Conservation (phyloP, 2,329 filamentous ascomycete genomes). For the Fusarium longipes region DNA sequence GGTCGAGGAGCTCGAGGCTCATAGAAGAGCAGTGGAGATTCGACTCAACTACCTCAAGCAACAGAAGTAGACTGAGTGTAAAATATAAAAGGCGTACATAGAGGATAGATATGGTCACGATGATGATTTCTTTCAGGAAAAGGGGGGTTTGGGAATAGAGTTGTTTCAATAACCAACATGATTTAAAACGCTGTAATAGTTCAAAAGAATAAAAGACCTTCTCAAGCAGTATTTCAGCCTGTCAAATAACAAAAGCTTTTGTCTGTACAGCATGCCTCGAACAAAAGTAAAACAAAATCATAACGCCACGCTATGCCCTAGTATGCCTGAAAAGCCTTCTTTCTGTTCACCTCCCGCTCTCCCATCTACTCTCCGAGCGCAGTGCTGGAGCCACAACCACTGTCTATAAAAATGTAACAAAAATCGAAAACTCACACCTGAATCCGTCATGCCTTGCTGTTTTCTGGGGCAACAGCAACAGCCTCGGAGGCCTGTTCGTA, state of each 20-base stretch:
- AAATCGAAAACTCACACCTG: slow-evolving; percentile 5
- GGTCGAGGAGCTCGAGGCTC: slow-evolving; percentile 94
- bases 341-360: not conserved
- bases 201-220: slow-evolving; percentile 5
- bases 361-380: not conserved
- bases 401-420: slow-evolving; percentile 18
- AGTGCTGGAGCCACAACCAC: not conserved
- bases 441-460: slow-evolving; percentile 34
- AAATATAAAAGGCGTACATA: slow-evolving; percentile 27
- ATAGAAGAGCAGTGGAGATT: slow-evolving; percentile 89
- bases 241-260: slow-evolving; percentile 36
- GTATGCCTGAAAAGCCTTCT: slow-evolving; percentile 25
- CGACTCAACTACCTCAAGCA: slow-evolving; percentile 67
- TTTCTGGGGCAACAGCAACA: slow-evolving; percentile 22
- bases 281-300: slow-evolving; percentile 39
- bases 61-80: slow-evolving; percentile 43
- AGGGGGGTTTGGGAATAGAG: slow-evolving; percentile 23
- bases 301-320: slow-evolving; percentile 52
- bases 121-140: slow-evolving; percentile 23
- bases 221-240: slow-evolving; percentile 32
- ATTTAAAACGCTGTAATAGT: not conserved
- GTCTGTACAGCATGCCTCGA: slow-evolving; percentile 37
- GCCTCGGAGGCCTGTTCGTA: slow-evolving; percentile 34
- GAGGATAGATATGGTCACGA: slow-evolving; percentile 4
- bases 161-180: slow-evolving; percentile 6